These are phyloP conservation scores for Monilinia laxa DNA, from an alignment of 2,329 filamentous ascomycete species.

Conservation along the genomic window DNA sequence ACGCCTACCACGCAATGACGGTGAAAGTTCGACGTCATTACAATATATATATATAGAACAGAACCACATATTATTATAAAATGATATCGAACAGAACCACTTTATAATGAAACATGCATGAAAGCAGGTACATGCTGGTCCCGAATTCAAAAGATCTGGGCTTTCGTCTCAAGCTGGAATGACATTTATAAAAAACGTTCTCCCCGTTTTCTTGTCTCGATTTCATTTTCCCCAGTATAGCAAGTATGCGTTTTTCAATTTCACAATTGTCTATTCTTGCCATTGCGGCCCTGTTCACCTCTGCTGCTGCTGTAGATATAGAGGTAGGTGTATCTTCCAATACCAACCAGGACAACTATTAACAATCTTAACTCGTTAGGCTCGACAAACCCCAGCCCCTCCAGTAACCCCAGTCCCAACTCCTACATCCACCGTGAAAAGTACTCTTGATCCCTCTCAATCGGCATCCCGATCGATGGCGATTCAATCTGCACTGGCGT, in stretches of 20 bases:
- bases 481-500: background rate
- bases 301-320: background rate
- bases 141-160: background rate
- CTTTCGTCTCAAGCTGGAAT: background rate
- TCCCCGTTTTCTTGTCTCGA: background rate
- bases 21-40: conserved; percentile 5
- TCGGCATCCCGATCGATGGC: background rate
- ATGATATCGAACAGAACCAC: conserved; percentile 2
- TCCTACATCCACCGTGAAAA: background rate
- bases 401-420: background rate
- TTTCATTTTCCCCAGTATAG: background rate
- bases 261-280: background rate
- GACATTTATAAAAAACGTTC: background rate
- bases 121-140: background rate
- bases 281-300: background rate
- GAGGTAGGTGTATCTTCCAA: background rate
- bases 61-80: conserved; percentile 7
- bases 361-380: background rate
- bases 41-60: conserved; percentile 6
- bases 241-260: background rate
- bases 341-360: background rate
- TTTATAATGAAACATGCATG: conserved; percentile 5
- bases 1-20: background rate
- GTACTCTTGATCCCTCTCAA: conserved; percentile 1
- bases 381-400: background rate